Conservation (phyloP, 352 stramenopile species). For the Globisporangium barbulae region DNA sequence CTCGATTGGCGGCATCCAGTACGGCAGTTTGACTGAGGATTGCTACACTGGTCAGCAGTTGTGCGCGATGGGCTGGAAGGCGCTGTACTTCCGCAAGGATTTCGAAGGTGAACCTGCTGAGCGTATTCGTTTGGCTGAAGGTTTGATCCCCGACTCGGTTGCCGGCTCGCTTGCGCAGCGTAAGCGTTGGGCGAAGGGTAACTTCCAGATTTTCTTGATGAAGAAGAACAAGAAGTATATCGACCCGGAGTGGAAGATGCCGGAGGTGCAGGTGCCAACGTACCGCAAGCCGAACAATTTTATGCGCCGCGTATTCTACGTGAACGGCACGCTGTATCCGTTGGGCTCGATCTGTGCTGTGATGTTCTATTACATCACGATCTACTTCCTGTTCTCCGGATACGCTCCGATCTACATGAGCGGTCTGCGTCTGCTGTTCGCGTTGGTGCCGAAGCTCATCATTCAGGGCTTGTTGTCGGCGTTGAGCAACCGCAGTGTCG, state of each 20-base stretch:
- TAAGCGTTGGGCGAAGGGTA: slow-evolving; percentile 81
- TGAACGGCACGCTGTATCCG: slow-evolving; percentile 80
- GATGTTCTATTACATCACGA: slow-evolving; percentile 83
- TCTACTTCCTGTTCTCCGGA: slow-evolving; percentile 83
- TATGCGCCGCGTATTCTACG: slow-evolving; percentile 78
- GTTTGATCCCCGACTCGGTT: slow-evolving; percentile 76
- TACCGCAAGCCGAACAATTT: slow-evolving; percentile 79
- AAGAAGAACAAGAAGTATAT: slow-evolving; percentile 82
- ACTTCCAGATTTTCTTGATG: slow-evolving; percentile 83
- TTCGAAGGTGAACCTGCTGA: slow-evolving; percentile 76
- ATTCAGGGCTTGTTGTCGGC: slow-evolving; percentile 72
- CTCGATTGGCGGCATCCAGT: slow-evolving; percentile 83
- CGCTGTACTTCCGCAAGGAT: slow-evolving; percentile 85
- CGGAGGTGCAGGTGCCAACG: slow-evolving; percentile 65
- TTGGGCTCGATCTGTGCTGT: slow-evolving; percentile 69
- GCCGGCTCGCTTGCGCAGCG: slow-evolving; percentile 72
- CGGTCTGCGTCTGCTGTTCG: slow-evolving; percentile 62
- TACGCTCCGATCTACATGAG: slow-evolving; percentile 83
- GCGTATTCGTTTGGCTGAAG: slow-evolving; percentile 76
- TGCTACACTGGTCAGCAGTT: slow-evolving; percentile 77
- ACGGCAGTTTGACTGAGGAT: slow-evolving; percentile 82
- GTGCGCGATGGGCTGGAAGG: slow-evolving; percentile 82
- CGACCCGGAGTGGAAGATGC: slow-evolving; percentile 79
- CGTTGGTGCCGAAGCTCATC: slow-evolving; percentile 76
- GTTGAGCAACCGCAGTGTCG: slow-evolving; percentile 77